These are phyloP conservation scores for Solanum appendiculatum DNA, from an alignment of 257 asterid species.

Conservation along the genomic window DNA sequence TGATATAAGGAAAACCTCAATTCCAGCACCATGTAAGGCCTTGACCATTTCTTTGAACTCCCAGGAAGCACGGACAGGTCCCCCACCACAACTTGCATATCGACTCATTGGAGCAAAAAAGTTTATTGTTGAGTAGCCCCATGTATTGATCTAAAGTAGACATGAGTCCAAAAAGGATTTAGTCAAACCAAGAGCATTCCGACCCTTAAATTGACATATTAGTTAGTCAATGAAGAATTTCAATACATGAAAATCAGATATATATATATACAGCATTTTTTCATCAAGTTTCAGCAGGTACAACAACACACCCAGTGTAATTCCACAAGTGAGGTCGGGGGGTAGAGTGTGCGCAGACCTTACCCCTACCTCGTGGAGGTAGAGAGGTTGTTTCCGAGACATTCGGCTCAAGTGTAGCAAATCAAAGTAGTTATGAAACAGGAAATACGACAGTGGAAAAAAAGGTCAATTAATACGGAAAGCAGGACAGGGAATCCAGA, in stretches of 20 bases:
- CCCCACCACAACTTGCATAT: slow-evolving; percentile 89
- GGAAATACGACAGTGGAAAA: background rate
- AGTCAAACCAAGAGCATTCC: slow-evolving; percentile 1
- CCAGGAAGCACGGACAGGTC: slow-evolving; percentile 63
- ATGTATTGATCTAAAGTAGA: slow-evolving; percentile 65
- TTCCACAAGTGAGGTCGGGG: background rate
- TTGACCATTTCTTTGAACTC: slow-evolving; percentile 95
- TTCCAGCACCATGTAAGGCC: slow-evolving; percentile 89
- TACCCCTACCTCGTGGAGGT: background rate
- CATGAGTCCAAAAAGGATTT: slow-evolving; percentile 8
- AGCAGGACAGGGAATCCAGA: background rate
- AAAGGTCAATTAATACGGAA: background rate
- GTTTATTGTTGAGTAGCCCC: slow-evolving; percentile 96
- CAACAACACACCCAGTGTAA: background rate
- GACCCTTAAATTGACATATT: background rate
- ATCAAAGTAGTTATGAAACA: background rate
- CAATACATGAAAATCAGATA: background rate
- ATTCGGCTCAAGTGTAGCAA: background rate
- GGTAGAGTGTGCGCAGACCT: background rate
- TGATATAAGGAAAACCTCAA: slow-evolving; percentile 50
- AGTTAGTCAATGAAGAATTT: background rate
- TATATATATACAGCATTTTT: background rate
- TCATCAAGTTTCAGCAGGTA: background rate
- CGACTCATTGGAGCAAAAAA: slow-evolving; percentile 99
- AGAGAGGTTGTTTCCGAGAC: background rate